Evolutionary conservation across 306 rosid genomes (phyloP).

Genomic region (Abrus pulchellus): DNA sequence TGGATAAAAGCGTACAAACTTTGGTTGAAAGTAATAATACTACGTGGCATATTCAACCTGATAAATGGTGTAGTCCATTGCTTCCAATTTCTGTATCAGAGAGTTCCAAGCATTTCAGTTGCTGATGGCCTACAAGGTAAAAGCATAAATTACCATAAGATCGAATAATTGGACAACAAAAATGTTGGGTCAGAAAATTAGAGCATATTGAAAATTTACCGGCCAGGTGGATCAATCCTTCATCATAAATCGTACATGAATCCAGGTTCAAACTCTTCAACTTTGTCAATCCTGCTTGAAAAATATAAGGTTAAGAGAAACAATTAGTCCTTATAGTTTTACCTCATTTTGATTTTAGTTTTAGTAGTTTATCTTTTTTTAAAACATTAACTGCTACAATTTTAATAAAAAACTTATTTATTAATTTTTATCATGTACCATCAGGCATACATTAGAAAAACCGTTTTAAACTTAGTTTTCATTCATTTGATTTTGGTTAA

Average conservation of each 20-base stretch:
- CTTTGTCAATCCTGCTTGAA: conserved; percentile 71
- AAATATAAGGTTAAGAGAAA: not conserved
- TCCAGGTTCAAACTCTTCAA: conserved; percentile 94
- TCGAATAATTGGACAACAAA: too few species aligned
- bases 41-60: conserved; percentile 63
- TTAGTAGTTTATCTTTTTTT: not conserved
- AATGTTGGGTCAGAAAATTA: too few species aligned
- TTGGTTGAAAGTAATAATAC: not conserved
- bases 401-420: too few species aligned
- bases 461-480: too few species aligned
- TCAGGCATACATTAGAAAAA: too few species aligned
- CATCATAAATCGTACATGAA: conserved; percentile 85
- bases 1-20: not conserved
- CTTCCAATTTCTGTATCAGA: conserved; percentile 91
- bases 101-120: conserved; percentile 85
- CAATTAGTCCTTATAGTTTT: too few species aligned
- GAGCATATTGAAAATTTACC: conserved; percentile 58
- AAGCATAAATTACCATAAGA: too few species aligned
- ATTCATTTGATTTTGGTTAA: too few species aligned
- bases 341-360: too few species aligned
- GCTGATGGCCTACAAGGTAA: conserved; percentile 63
- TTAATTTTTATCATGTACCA: too few species aligned
- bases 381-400: not conserved
- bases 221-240: conserved; percentile 77
- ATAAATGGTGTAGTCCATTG: conserved; percentile 84